phyloP scores from a whole-genome alignment of 345 rosid species.

The Camelina neglecta region DNA sequence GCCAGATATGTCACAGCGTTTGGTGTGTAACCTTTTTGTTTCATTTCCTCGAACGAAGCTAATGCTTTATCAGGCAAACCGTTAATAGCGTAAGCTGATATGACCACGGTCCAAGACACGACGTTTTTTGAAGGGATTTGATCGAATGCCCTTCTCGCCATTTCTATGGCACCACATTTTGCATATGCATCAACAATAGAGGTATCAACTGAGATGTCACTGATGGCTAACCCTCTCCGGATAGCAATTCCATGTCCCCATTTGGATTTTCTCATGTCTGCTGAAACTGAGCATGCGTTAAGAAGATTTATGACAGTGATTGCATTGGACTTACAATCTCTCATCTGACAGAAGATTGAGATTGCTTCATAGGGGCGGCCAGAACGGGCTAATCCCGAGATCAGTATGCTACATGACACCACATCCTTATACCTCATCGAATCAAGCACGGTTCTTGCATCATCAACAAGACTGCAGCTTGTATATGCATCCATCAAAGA shows the following conservation, averaged over 20 bases:
- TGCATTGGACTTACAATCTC: slow-evolving; percentile 47
- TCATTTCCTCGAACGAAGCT: slow-evolving; percentile 58
- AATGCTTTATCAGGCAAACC: slow-evolving; percentile 65
- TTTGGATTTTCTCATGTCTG: slow-evolving; percentile 61
- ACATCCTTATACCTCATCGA: slow-evolving; percentile 50
- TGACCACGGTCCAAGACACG: slow-evolving; percentile 74
- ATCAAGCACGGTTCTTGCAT: slow-evolving; percentile 54
- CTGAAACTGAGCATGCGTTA: slow-evolving; percentile 65
- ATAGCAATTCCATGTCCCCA: slow-evolving; percentile 75
- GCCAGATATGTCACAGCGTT: slow-evolving; percentile 65
- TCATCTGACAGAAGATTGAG: slow-evolving; percentile 56
- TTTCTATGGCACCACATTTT: slow-evolving; percentile 59
- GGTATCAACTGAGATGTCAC: slow-evolving; percentile 60
- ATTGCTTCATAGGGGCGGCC: slow-evolving; percentile 66
- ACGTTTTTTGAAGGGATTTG: slow-evolving; percentile 53
- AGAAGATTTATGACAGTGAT: slow-evolving; percentile 61
- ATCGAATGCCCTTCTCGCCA: slow-evolving; percentile 62
- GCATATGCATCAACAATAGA: slow-evolving; percentile 72
- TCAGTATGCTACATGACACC: slow-evolving; percentile 75
- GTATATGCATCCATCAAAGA: slow-evolving; percentile 73
- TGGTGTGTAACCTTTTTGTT: slow-evolving; percentile 52
- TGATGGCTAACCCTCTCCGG: slow-evolving; percentile 54
- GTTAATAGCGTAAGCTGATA: slow-evolving; percentile 70
- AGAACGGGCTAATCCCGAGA: slow-evolving; percentile 57
- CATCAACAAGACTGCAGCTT: slow-evolving; percentile 51